A percentile compares a stretch with the other conserved stretches of the same genome.
These are phyloP conservation scores for Colletotrichum eleusines DNA, from an alignment of 2,329 filamentous ascomycete species.

Conservation along the genomic window DNA sequence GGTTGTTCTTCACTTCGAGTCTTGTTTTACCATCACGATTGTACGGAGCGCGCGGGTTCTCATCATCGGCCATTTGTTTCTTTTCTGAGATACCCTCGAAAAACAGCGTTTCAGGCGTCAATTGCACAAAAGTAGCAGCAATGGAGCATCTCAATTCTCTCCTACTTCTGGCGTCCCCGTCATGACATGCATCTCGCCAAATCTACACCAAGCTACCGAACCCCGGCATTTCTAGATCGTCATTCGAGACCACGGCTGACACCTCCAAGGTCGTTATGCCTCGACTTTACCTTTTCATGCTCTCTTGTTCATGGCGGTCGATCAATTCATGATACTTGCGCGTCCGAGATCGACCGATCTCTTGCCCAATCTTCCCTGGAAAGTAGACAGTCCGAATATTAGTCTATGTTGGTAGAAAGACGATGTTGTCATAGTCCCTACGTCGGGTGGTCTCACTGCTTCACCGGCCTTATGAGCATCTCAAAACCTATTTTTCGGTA, in stretches of 20 bases:
- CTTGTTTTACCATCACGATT: background rate
- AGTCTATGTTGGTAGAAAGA: background rate
- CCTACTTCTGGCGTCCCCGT: background rate
- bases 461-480: rapidly evolving
- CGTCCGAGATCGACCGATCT: too few species aligned
- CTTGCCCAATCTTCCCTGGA: background rate
- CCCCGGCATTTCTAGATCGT: too few species aligned
- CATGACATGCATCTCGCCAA: background rate
- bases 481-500: background rate
- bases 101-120: slow-evolving; percentile 24
- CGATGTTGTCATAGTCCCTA: background rate
- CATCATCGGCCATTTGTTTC: slow-evolving; percentile 3
- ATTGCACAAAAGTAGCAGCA: slow-evolving; percentile 7
- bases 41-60: slow-evolving; percentile 2
- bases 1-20: background rate
- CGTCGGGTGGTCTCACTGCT: background rate
- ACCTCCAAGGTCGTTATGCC: background rate
- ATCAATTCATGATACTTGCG: background rate
- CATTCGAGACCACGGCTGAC: background rate
- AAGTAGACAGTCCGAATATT: background rate
- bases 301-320: background rate
- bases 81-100: slow-evolving; percentile 36
- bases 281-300: too few species aligned
- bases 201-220: background rate
- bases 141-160: slow-evolving; percentile 18